Percentiles rank a stretch among this genome's conserved stretches.
Conservation (phyloP, 2,329 filamentous ascomycete species). For the Ophiostoma populinum region DNA sequence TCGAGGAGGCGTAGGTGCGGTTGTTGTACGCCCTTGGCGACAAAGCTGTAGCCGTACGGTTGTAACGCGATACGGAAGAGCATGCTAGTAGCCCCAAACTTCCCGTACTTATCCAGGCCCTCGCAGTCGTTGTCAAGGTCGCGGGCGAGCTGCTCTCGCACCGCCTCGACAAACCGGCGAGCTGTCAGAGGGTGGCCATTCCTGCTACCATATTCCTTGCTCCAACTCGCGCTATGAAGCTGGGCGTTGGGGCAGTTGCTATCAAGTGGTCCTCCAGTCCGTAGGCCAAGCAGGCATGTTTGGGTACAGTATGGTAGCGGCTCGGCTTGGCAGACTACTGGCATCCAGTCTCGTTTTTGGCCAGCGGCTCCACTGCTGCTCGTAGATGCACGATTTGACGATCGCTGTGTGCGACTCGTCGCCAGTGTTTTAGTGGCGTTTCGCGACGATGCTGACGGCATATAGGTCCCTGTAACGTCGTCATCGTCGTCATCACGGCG, state of each 20-base stretch:
- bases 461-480: too few relatives aligned
- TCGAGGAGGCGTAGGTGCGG: not conserved
- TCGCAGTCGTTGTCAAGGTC: conserved; percentile 4
- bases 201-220: too few relatives aligned
- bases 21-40: conserved; percentile 5
- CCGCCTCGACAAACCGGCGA: not conserved
- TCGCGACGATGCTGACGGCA: too few relatives aligned
- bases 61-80: conserved; percentile 4
- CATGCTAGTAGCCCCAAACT: conserved; percentile 1
- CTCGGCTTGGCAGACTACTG: not conserved
- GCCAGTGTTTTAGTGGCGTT: too few relatives aligned
- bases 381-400: too few relatives aligned
- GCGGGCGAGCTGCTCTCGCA: conserved; percentile 1
- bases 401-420: too few relatives aligned
- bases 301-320: conserved; percentile 5
- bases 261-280: conserved; percentile 2
- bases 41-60: conserved; percentile 4
- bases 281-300: conserved; percentile 4
- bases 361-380: not conserved
- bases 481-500: too few relatives aligned
- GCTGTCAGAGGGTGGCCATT: conserved; percentile 1
- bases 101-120: conserved; percentile 3
- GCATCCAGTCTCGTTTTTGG: not conserved
- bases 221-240: too few relatives aligned
- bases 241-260: conserved; percentile 4